Evolutionary conservation across 2,329 filamentous ascomycete species (phyloP).

Genomic region (Colletotrichum melonis): DNA sequence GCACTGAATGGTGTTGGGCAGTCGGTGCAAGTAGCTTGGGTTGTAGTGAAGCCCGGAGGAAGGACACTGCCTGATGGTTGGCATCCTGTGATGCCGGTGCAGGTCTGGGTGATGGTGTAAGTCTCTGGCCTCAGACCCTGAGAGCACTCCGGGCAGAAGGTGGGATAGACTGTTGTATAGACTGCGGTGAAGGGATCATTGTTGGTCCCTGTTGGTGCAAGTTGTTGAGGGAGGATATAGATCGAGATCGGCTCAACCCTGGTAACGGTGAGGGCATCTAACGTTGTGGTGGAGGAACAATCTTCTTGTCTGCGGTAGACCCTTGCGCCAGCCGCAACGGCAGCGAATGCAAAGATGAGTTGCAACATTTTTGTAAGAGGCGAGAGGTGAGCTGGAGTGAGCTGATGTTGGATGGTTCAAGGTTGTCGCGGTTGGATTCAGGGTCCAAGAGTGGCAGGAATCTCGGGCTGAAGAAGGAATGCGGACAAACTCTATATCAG

Average conservation of each 20-base stretch:
- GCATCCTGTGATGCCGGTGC: constrained; percentile 26
- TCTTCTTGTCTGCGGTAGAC: constrained; percentile 22
- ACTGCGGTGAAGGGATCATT: constrained; percentile 21
- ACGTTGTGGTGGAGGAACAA: constrained; percentile 23
- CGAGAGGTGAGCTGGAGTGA: background rate
- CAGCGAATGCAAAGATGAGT: constrained; percentile 24
- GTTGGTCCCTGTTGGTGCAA: constrained; percentile 11
- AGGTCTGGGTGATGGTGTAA: constrained; percentile 34
- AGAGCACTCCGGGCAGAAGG: constrained; percentile 23
- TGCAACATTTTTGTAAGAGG: constrained; percentile 20
- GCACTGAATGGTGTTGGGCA: constrained; percentile 25
- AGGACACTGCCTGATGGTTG: constrained; percentile 16
- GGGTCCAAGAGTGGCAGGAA: background rate
- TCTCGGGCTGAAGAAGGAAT: constrained; percentile 20
- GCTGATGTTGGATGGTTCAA: background rate
- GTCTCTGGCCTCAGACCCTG: constrained; percentile 20
- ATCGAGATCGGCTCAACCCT: constrained; percentile 30
- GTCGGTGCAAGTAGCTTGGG: constrained; percentile 21
- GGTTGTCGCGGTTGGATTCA: constrained; percentile 1
- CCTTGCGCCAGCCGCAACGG: constrained; percentile 13
- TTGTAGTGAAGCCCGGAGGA: constrained; percentile 27
- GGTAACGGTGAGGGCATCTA: constrained; percentile 31
- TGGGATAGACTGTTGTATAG: constrained; percentile 28
- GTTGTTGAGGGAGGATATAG: constrained; percentile 18
- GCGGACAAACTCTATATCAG: constrained; percentile 35